These are phyloP conservation scores for Neocallimastix lanati DNA, from an alignment of 192 early-diverging fungal species.

Conservation along the genomic window DNA sequence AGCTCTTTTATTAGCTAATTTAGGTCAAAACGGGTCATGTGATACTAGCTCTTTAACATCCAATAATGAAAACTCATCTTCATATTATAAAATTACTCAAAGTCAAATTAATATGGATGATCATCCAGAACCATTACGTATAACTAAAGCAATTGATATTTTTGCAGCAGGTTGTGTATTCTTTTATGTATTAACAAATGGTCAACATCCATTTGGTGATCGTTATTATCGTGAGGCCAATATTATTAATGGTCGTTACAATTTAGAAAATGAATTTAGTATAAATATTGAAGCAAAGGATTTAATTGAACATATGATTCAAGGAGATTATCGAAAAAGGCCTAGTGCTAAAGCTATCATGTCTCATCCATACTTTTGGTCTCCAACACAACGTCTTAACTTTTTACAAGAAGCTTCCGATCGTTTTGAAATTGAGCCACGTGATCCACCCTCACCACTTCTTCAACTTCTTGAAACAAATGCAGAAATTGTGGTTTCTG, in stretches of 20 bases:
- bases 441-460: constrained; percentile 45
- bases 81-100: not conserved
- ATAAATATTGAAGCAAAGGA: constrained; percentile 65
- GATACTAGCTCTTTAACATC: not conserved
- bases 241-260: constrained; percentile 57
- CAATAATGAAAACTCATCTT: not conserved
- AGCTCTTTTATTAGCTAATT: constrained; percentile 27
- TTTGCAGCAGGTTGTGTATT: constrained; percentile 93
- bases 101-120: not conserved
- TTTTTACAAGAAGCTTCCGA: constrained; percentile 94
- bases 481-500: constrained; percentile 36
- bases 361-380: constrained; percentile 92
- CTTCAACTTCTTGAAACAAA: constrained; percentile 44
- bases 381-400: constrained; percentile 53
- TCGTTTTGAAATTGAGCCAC: constrained; percentile 73
- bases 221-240: constrained; percentile 73
- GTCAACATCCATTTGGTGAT: constrained; percentile 92
- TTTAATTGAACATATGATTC: constrained; percentile 77
- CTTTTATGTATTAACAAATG: constrained; percentile 74
- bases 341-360: constrained; percentile 60
- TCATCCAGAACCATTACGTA: constrained; percentile 12
- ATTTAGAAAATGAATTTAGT: constrained; percentile 51
- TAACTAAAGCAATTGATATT: constrained; percentile 83
- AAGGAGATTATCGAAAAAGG: constrained; percentile 32
- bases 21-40: not conserved